Base-by-base conservation (phyloP, 169 alveolate species). In the Plasmodium yoelii region DNA sequence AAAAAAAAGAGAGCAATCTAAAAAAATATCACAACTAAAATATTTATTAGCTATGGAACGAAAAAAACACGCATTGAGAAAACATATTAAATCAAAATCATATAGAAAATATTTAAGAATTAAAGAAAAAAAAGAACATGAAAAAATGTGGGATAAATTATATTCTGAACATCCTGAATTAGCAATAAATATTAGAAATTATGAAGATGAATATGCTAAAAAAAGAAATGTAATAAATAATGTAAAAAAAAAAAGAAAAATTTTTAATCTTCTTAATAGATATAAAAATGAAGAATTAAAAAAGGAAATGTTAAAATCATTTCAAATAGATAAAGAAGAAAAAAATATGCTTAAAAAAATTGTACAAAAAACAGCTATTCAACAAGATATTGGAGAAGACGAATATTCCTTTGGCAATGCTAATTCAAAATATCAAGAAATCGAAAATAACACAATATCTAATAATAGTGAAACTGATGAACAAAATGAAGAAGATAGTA, bases 171-270 rank as follows among this genome's bases (percentile, higher is more conserved):
- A 64, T 55, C 90, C 90, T 10, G 74, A 80, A 9, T 0, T 80
- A 61, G 82, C 80, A 28, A 44, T 22, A 34, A 26, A 39, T 39
- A 44, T 80, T 1, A 59, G 47, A 0, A 49, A 55, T 34, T 80
- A 65, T 80, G 90, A 80, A 18, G 19, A 80, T n/a, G 90, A 80
- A 70, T 80, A 80, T 69, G 90, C 90, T 10, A 22, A 80, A 60
- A 80, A 80, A 59, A 80, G 90, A 69, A 64, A 80, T 69, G 2
- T 80, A 34, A 67, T 64, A 80, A 80, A 56, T 60, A 67, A 80
- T 47, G 80, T 80, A 28, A 77, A 77, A 57, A 72, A 72, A 28
- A 80, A 67, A 60, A 64, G 72, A 60, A 80, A 80, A 55, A 60
- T 71, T n/a, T 39, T 80, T n/a, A 56, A 51, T 10, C 24, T 68